Percentiles rank a stretch among this genome's conserved stretches.
phyloP scores from a whole-genome alignment of 306 rosid genomes.

The Arachis hypogaea region DNA sequence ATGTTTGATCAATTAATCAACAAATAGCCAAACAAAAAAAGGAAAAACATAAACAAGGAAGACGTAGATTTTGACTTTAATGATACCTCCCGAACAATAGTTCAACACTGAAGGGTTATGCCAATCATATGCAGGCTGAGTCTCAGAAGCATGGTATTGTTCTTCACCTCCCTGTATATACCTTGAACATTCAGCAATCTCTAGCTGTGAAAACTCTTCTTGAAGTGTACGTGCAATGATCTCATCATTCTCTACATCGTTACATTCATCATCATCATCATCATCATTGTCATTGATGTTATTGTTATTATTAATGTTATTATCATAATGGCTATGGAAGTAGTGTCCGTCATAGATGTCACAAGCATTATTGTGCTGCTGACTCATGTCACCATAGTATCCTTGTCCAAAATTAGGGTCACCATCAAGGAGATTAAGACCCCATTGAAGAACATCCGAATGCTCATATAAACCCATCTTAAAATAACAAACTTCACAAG shows the following conservation, averaged over 20 bases:
- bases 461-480: constrained; percentile 61
- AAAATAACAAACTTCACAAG: constrained; percentile 9
- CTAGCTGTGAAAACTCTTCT: constrained; percentile 69
- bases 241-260: constrained; percentile 71
- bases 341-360: constrained; percentile 46
- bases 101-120: constrained; percentile 49
- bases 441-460: constrained; percentile 69
- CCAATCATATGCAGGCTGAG: constrained; percentile 52
- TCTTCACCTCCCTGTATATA: constrained; percentile 51
- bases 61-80: constrained; percentile 9
- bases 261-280: constrained; percentile 51
- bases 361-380: constrained; percentile 37
- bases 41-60: constrained; percentile 17
- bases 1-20: constrained; percentile 27
- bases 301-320: background rate
- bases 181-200: constrained; percentile 53
- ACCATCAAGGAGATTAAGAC: constrained; percentile 57
- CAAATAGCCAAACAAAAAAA: constrained; percentile 8
- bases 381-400: constrained; percentile 51
- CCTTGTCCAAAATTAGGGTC: constrained; percentile 53
- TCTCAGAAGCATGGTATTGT: constrained; percentile 46
- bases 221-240: constrained; percentile 72
- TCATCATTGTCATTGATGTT: too few species aligned
- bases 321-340: constrained; percentile 53
- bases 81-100: constrained; percentile 53